Base-by-base conservation (phyloP, 345 rosid species). In the Populus euphratica region DNA sequence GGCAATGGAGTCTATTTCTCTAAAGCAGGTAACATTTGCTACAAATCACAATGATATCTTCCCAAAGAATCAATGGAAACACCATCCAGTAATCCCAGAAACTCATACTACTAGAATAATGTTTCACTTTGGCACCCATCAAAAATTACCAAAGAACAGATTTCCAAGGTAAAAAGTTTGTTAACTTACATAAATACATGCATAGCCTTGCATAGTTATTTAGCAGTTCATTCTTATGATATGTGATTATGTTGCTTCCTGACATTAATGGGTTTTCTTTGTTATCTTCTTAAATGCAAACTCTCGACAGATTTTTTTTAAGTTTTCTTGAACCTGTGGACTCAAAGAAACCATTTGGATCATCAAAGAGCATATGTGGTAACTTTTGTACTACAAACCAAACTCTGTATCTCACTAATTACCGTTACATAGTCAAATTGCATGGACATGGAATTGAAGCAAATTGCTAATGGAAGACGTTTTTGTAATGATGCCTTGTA, bases 1-100 rank as follows among this genome's bases (percentile, higher is more conserved):
- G 25, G 73, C 67, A 25, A 81, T 72, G 83, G 74, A 72, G 17
- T 76, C 74, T 7, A 8, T 72, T 52, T 47, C 74, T 56, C 33
- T 56, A 56, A 59, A 73, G 36, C 31, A 41, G 29, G 47, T 43
- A 36, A 17, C 44, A 11, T 62, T 76, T 61, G 23, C 70, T 27
- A 33, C 59, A 17, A 54, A 23, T 18, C n/a, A 49, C 13, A 20
- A n/a, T 8, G 36, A 12, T 12, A 70, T 12, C 25, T 25, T 71
- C 70, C 73, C 43, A 31, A n/a, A 9, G 36, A 14, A 65, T 65
- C 41, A 31, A 8, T 23, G 47, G 31, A 65, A 11, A 14, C 73
- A 73, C 11, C 52, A 31, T 2, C 43, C 69, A 17, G 5, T 16
- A 8, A 20, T n/a, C 17, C 14, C 70, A 14, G 47, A 9, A 35